Evolutionary conservation across 805 yeast genomes (phyloP).

Genomic region (Candida mattraensis): DNA sequence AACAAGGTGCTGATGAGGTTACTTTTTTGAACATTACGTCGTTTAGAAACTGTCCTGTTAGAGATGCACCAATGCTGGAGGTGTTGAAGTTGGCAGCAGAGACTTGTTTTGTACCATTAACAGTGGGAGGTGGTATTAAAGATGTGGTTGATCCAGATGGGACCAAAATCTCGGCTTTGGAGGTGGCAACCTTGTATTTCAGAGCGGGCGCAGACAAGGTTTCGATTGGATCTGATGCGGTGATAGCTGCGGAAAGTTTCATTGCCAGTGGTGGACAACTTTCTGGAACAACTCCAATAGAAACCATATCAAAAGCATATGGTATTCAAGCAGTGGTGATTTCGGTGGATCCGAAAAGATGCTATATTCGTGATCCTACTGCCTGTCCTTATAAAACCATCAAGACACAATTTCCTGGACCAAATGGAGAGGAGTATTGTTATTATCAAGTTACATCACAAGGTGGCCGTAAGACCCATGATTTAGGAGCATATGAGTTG

Average conservation of each 20-base stretch:
- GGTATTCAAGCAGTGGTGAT: conserved; percentile 98
- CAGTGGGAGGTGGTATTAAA: conserved; percentile 98
- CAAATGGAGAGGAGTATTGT: conserved; percentile 84
- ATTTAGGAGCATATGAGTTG: conserved; percentile 87
- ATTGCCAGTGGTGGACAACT: conserved; percentile 57
- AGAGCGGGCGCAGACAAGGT: conserved; percentile 98
- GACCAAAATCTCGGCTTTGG: conserved; percentile 73
- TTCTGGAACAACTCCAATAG: conserved; percentile 84
- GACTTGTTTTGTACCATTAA: conserved; percentile 92
- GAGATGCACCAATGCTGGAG: conserved; percentile 93
- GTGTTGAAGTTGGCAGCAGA: conserved; percentile 81
- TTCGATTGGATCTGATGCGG: conserved; percentile 98
- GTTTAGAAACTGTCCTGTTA: conserved; percentile 89
- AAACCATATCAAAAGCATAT: conserved; percentile 85
- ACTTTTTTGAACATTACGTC: conserved; percentile 95
- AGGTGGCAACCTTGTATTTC: conserved; percentile 90
- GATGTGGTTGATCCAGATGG: conserved; percentile 89
- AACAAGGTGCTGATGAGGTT: conserved; percentile 96
- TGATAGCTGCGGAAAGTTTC: conserved; percentile 80
- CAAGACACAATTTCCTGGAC: conserved; percentile 67
- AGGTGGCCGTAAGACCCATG: conserved; percentile 90
- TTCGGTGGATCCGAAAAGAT: conserved; percentile 95
- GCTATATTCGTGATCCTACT: conserved; percentile 63
- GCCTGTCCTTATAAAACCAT: conserved; percentile 64
- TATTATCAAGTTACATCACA: conserved; percentile 96